Evolutionary conservation across 352 stramenopile species (phyloP), one percentile per base, ranked within the genome.

Genomic region (Phytophthora idaei): DNA sequence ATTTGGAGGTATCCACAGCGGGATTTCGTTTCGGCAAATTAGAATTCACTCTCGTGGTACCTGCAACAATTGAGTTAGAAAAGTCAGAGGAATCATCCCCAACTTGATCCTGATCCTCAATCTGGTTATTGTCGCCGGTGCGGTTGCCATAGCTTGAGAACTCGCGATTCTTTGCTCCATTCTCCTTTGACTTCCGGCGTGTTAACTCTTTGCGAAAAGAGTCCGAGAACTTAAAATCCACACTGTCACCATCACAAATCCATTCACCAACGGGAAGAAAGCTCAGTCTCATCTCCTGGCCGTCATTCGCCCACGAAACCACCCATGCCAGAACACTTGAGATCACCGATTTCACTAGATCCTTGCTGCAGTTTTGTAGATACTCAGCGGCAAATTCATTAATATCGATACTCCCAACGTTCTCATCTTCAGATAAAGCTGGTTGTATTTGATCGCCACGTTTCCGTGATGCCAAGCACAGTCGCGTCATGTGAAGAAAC

Each of bases 181-280:
- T 34, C 11, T 21, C 11, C 45, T 39, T 65, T 44, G 29, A 7
- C 14, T 37, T 47, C 44, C 10, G 28, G 14, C 50, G 41, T 21
- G 62, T 53, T 27, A 80, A 59, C 25, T 80, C 53, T 42, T 69
- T 51, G 29, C 75, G 53, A 37, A 88, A 85, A 27, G 77, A 73
- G 3, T 70, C 54, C 1, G 70, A 48, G 42, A 89, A 89, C 5
- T 14, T 41, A 48, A 90, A 86, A 28, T 64, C 61, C 7, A 65
- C 64, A 34, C 60, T 68, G 9, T 79, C 72, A 10, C 60, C 58
- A 15, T 65, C 41, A 57, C 74, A 85, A 45, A 66, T 31, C 82
- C 82, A 91, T 44, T 91, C 80, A n/a, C 82, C 82, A 6, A 89
- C 34, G 3, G 82, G 82, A 7, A 72, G 48, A 10, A 88, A 63